Conservation (phyloP, 352 stramenopile species). For the Saprolegnia diclina region DNA sequence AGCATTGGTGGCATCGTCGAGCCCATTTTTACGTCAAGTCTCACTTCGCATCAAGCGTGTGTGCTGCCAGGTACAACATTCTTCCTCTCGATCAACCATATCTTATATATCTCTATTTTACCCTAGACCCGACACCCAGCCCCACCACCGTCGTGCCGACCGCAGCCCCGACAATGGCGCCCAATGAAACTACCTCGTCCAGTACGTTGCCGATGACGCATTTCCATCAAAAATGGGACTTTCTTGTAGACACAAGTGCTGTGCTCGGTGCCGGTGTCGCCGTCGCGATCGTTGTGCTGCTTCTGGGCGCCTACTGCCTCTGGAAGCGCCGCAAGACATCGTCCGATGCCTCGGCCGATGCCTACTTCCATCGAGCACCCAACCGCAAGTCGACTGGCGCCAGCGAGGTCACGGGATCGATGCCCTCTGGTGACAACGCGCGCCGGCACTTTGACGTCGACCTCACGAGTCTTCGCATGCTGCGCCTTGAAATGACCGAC, state of each 20-base stretch:
- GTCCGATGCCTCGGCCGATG: neutral
- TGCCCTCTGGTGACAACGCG: too few species aligned
- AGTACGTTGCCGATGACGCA: neutral
- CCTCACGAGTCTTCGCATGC: neutral
- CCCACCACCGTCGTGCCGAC: too few species aligned
- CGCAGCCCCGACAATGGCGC: too few species aligned
- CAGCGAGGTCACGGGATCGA: too few species aligned
- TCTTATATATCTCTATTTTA: too few species aligned
- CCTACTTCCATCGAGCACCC: neutral
- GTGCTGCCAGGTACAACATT: neutral
- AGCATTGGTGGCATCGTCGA: neutral
- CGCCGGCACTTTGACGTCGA: too few species aligned
- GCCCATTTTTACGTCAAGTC: neutral
- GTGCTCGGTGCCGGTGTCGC: neutral
- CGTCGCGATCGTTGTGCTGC: too few species aligned
- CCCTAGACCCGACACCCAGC: too few species aligned
- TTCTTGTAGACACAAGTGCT: neutral
- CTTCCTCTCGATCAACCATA: neutral
- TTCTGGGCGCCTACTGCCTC: neutral
- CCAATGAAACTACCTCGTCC: too few species aligned
- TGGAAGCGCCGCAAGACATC: neutral
- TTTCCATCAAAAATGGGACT: neutral
- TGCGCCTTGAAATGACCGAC: neutral
- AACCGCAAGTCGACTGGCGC: neutral
- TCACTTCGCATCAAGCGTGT: neutral